A percentile compares a stretch with the other conserved stretches of the same genome.
Conservation (phyloP, 257 asterid genomes). For the Solanum infundibuliforme region DNA sequence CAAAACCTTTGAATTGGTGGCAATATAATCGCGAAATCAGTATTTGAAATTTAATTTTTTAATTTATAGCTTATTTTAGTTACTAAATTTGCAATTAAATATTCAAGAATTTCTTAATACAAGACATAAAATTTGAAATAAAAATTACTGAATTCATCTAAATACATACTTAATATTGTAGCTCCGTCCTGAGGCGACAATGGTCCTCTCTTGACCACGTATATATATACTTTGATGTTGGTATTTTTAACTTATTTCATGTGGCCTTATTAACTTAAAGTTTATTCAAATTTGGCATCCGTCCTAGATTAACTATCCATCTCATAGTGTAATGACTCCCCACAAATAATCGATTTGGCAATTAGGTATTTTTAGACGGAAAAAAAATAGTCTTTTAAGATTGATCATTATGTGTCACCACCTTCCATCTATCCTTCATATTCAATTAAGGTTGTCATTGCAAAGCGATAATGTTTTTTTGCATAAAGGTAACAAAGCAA, state of each 20-base stretch:
- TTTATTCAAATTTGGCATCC: not conserved
- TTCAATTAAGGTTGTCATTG: not conserved
- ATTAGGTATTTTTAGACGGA: not conserved
- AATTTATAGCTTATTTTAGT: too few species aligned
- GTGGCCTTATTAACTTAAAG: not conserved
- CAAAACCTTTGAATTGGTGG: too few species aligned
- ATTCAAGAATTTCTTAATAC: not conserved
- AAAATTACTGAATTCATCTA: not conserved
- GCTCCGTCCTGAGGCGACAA: not conserved
- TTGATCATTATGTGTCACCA: not conserved
- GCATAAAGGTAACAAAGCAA: too few species aligned
- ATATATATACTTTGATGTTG: not conserved
- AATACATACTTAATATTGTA: not conserved
- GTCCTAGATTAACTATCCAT: not conserved
- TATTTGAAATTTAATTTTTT: too few species aligned
- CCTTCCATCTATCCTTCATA: not conserved
- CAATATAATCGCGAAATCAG: too few species aligned
- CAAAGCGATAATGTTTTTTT: not conserved
- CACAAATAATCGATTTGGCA: not conserved
- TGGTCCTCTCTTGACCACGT: not conserved
- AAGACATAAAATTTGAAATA: not conserved
- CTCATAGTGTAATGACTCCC: not conserved
- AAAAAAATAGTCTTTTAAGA: not conserved
- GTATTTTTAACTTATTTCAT: not conserved
- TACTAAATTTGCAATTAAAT: not conserved